Percentiles rank a stretch among this genome's conserved stretches.
Conservation (phyloP, 23 red algal genomes). For the Gracilaria domingensis region DNA sequence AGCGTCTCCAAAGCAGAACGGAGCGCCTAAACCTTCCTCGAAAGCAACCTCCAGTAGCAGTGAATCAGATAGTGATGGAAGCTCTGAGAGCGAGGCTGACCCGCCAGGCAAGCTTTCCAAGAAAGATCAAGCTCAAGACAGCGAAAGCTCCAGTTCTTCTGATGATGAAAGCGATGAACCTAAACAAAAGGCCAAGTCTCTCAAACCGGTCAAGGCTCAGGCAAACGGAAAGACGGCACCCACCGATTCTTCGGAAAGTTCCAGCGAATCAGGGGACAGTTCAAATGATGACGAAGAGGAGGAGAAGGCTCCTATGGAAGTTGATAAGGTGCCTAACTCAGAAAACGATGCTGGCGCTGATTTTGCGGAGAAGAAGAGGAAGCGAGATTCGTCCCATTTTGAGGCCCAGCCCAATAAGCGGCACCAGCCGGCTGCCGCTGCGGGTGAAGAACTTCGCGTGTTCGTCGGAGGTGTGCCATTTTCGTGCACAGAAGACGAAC, state of each 20-base stretch:
- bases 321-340: background rate
- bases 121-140: conserved; percentile 31
- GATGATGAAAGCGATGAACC: conserved; percentile 19
- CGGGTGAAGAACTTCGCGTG: conserved; percentile 61
- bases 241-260: background rate
- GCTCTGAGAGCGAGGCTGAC: background rate
- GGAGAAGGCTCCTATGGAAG: conserved; percentile 41
- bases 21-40: background rate
- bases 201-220: background rate
- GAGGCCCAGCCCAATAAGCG: conserved; percentile 30
- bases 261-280: background rate
- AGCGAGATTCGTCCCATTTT: background rate
- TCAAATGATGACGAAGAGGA: conserved; percentile 26
- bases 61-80: conserved; percentile 13
- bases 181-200: background rate
- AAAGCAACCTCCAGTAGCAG: background rate
- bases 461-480: conserved; percentile 89
- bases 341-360: conserved; percentile 7
- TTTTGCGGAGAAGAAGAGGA: conserved; percentile 19
- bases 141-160: conserved; percentile 10
- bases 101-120: background rate
- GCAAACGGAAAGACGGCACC: background rate
- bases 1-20: background rate
- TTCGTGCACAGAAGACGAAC: conserved; percentile 58
- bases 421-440: background rate